Evolutionary conservation across 2,329 filamentous ascomycete species (phyloP), one percentile per base, ranked within the genome.

Genomic region (Ploettnerulaceae sp.): DNA sequence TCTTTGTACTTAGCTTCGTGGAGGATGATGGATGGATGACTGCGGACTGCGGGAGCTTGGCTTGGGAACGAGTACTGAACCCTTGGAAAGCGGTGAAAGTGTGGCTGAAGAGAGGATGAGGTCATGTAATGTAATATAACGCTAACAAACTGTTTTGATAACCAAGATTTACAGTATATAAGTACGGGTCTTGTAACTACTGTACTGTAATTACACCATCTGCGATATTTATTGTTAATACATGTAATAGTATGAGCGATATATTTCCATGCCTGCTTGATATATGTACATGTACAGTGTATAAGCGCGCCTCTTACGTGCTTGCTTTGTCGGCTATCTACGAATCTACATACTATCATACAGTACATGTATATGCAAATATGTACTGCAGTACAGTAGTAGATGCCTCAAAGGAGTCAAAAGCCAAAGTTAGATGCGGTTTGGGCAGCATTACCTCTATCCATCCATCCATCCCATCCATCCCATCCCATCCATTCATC

Each of bases 11-110:
- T n/a, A n/a, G n/a, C n/a, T 26, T 15, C 7, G 15, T 21, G 15
- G 24, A 26, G 17, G 36, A 18, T 18, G 36, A 39, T 29, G 15
- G 25, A 20, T n/a, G n/a, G n/a, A n/a, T n/a, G n/a, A n/a, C n/a
- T n/a, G n/a, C n/a, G n/a, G n/a, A n/a, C 25, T 12, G 41, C 41
- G 41, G 41, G 41, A 45, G 15, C 32, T 36, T 28, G 15, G 20
- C 15, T n/a, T 42, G n/a, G 6, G 15, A 18, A 12, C 14, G 25
- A 45, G 36, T 25, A 18, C 29, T 8, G 21, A 40, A 21, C 31
- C 39, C 35, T 44, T 20, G 15, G 22, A 49, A 47, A 34, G 42
- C 47, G 49, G 52, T 50, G 46, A 49, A 54, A 22, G 18, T 52
- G 52, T 54, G 52, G 52, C 47, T 54, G 48, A 39, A 38, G 43